These are phyloP conservation scores for Amaranthus cruentus DNA, from an alignment of 148 eudicot species.

Conservation along the genomic window DNA sequence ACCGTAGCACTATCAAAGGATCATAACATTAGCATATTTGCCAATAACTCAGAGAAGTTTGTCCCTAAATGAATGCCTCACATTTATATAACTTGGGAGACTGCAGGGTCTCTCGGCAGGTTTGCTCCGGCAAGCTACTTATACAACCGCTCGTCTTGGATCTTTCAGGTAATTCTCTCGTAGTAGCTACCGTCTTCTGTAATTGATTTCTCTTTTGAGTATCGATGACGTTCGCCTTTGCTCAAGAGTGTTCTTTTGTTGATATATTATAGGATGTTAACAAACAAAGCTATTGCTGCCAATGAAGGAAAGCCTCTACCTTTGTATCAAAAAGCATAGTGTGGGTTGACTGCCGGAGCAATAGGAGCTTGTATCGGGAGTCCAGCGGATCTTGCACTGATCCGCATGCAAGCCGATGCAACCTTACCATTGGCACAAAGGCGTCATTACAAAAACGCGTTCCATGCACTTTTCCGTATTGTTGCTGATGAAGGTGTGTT, in stretches of 20 bases:
- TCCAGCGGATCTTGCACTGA: constrained; percentile 92
- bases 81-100: neutral
- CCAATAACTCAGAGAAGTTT: too few relatives aligned
- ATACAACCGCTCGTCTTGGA: constrained; percentile 93
- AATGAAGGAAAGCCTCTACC: constrained; percentile 98
- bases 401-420: constrained; percentile 98
- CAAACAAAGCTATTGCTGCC: constrained; percentile 76
- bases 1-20: too few relatives aligned
- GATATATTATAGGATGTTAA: constrained; percentile 45
- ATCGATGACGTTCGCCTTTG: neutral
- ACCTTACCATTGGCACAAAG: constrained; percentile 79
- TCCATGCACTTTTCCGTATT: constrained; percentile 81
- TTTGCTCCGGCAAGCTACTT: constrained; percentile 92
- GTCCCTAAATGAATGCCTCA: too few relatives aligned
- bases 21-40: too few relatives aligned
- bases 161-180: constrained; percentile 55
- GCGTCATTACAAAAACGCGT: constrained; percentile 79
- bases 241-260: neutral
- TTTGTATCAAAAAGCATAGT: constrained; percentile 84
- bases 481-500: constrained; percentile 74
- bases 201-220: neutral
- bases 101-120: constrained; percentile 59
- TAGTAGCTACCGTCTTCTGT: neutral
- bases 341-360: constrained; percentile 96
- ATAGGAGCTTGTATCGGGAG: constrained; percentile 88